These are phyloP conservation scores for Oehlia diaphana DNA, from an alignment of 192 early-diverging fungal genomes.

Conservation along the genomic window DNA sequence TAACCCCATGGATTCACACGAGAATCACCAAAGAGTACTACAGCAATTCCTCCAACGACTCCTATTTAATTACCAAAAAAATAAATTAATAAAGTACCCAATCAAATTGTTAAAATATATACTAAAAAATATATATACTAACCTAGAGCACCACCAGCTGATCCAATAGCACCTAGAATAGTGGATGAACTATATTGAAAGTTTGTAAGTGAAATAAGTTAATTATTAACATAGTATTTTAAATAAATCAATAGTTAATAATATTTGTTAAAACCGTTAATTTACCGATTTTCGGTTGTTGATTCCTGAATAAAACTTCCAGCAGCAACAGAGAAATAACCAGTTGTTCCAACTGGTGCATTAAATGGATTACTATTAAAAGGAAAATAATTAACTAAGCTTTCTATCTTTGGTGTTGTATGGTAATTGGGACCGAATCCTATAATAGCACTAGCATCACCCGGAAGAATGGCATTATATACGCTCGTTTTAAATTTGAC, in stretches of 20 bases:
- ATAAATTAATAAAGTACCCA: background rate
- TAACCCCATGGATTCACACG: background rate
- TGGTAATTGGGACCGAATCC: background rate
- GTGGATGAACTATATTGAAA: background rate
- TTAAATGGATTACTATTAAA: conserved; percentile 1
- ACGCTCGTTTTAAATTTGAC: background rate
- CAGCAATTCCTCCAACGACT: background rate
- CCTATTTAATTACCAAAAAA: background rate
- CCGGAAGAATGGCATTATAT: background rate
- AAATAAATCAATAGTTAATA: background rate
- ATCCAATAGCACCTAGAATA: background rate
- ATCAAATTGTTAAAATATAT: too few species aligned
- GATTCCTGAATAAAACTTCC: conserved; percentile 13
- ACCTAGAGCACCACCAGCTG: conserved; percentile 7
- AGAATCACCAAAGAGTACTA: background rate
- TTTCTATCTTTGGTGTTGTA: background rate
- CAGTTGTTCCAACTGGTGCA: conserved; percentile 1
- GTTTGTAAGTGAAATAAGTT: background rate
- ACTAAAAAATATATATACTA: background rate
- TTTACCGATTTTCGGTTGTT: background rate
- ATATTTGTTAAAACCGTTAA: background rate
- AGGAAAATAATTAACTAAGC: background rate
- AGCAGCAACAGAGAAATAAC: conserved; percentile 11
- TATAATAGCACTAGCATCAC: background rate
- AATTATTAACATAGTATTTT: background rate